Base-by-base conservation (phyloP, 2,329 filamentous ascomycete species). In the Aspergillus pseudoviridinutans region DNA sequence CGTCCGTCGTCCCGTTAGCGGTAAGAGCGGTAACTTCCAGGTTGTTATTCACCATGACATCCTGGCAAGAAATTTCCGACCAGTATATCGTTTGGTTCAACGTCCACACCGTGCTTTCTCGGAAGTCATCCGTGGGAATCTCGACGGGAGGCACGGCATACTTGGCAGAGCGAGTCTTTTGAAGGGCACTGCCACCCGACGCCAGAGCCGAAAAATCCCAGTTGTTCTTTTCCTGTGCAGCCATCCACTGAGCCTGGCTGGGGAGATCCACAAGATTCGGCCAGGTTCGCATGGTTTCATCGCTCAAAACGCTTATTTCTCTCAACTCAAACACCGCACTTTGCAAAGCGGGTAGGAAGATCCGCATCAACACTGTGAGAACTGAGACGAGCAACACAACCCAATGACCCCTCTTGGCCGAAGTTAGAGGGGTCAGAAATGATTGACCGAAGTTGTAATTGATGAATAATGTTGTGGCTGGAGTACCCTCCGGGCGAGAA, bases 381-480 rank as follows among this genome's bases (percentile, higher is more conserved):
- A 72, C 29, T 2, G 69, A 71, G n/a, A 73, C 67, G 58, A 66
- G 61, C 0, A 73, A 50, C 1, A 72, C 71, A 10, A 70, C 49
- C 70, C 70, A 73, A 35, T 73, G 70, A 14, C 60, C 63, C 32
- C 69, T 65, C n/a, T 65, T 67, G 17, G 65, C 66, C 2, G 70
- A 69, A 22, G 65, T 64, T 24, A 73, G 66, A 7, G 70, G 70
- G 2, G 70, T 72, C 24, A 73, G 61, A 44, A 73, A 63, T 2
- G 68, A 71, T 52, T 73, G 70, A n/a, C 70, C 70, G 35, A 72
- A 73, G 46, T 71, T 73, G 52, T 73, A 73, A 51, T 73, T 73
- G 64, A 70, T 72, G 49, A 73, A 73, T 3, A 73, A 60, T 5
- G 71, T 66, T 1, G 62, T 64, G 25, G 72, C 72, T 3, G 71